Base-by-base conservation (phyloP, 345 rosid species). In the Eucalyptus leucophloia region DNA sequence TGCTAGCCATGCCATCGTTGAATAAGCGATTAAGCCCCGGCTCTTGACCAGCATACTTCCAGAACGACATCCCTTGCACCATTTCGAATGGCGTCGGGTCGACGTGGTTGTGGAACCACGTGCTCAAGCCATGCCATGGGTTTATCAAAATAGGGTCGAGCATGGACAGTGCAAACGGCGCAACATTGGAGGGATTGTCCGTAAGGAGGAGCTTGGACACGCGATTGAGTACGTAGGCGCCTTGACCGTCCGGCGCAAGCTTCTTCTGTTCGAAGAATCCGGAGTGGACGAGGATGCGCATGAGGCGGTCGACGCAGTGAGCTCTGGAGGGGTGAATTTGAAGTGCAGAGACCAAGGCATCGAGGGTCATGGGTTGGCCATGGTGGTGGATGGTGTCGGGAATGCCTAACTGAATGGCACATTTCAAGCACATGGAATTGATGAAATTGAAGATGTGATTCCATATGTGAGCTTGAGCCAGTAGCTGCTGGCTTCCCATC, bases 351-450 rank as follows among this genome's bases (percentile, higher is more conserved):
- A 87, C 88, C 1, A 95, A 88, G 56, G 92, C 90, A 0, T 90
- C 45, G 14, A 89, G 88, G 19, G 90, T 90, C 87, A 93, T 94
- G 89, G 95, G 92, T 13, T 80, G 56, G 54, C 90, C 92, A 81
- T 93, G 93, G 50, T 24, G 86, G 60, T 93, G 92, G 91, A 95
- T 90, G 87, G 87, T 65, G 23, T 93, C 95, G 1, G 94, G 93
- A 51, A 95, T 93, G 60, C 90, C 88, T 18, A 95, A 86, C 11
- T 94, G 80, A 54, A 95, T 67, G 18, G 92, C 94, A 54, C 93
- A 91, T 87, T 92, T 93, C 11, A 95, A 42, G 16, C 93, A 89
- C 93, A 91, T 91, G 42, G 93, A 91, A 32, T 92, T 89, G n/a
- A 91, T 77, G 69, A 60, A 91, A 82, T 23, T 45, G 72, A 89